These are phyloP conservation scores for Lactuca saligna DNA, from an alignment of 129 eudicot genomes.

Conservation along the genomic window DNA sequence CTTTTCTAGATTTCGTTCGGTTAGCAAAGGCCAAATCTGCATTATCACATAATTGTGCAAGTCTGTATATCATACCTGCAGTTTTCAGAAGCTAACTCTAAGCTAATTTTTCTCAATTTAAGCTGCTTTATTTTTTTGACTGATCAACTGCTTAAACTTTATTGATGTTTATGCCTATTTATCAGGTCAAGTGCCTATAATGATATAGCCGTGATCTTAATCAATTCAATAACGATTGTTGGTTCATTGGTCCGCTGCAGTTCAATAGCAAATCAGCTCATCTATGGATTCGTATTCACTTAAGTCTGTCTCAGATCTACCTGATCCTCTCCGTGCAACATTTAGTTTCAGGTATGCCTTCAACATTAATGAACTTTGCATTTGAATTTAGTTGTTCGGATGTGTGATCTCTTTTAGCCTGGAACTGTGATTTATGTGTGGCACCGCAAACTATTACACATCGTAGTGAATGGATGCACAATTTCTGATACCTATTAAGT, in stretches of 20 bases:
- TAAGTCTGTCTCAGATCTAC: slow-evolving; percentile 78
- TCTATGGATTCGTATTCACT: slow-evolving; percentile 66
- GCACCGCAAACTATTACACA: slow-evolving; percentile 8
- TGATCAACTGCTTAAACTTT: slow-evolving; percentile 2
- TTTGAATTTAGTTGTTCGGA: slow-evolving; percentile 13
- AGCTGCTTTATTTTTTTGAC: background rate
- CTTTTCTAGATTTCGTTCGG: slow-evolving; percentile 1
- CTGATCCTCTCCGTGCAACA: slow-evolving; percentile 74
- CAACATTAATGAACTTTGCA: background rate
- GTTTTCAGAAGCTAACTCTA: background rate
- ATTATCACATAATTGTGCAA: background rate
- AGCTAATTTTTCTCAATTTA: slow-evolving; percentile 1
- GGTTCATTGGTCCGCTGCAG: background rate
- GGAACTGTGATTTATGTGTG: background rate
- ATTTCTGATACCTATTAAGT: slow-evolving; percentile 13
- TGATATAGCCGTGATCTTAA: slow-evolving; percentile 12
- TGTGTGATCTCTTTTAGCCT: slow-evolving; percentile 7
- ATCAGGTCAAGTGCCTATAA: slow-evolving; percentile 7
- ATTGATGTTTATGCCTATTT: slow-evolving; percentile 1
- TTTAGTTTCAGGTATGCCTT: slow-evolving; percentile 80
- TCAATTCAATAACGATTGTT: background rate
- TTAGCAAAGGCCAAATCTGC: slow-evolving; percentile 7
- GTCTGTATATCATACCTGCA: background rate
- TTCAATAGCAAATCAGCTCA: slow-evolving; percentile 22
- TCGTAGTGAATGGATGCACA: slow-evolving; percentile 14